These are phyloP conservation scores for Coemansia reversa DNA, from an alignment of 192 early-diverging fungal species.

Conservation along the genomic window DNA sequence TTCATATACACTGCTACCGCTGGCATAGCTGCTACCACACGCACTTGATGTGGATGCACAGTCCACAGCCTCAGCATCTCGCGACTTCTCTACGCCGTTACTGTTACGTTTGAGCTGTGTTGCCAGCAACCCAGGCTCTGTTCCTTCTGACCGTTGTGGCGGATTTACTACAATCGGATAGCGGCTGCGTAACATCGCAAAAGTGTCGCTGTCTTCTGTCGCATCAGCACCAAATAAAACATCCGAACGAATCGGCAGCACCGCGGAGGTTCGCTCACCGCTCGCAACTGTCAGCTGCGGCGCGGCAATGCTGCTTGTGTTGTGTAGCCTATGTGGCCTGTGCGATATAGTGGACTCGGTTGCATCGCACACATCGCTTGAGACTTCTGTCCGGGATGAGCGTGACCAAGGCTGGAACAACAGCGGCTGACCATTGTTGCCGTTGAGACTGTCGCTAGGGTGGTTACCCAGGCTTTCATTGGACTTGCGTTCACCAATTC, in stretches of 20 bases:
- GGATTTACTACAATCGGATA: neutral
- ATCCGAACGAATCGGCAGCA: neutral
- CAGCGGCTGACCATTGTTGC: neutral
- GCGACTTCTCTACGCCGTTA: neutral
- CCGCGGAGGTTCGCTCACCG: neutral
- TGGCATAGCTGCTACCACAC: conserved; percentile 1
- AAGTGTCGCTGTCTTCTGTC: too few species aligned
- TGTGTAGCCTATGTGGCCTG: neutral
- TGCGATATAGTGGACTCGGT: neutral
- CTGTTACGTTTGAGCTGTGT: neutral
- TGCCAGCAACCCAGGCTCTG: neutral
- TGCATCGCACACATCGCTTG: neutral
- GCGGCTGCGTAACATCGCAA: neutral
- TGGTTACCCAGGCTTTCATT: neutral
- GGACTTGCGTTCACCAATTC: neutral
- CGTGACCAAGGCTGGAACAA: neutral
- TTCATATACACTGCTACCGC: conserved; percentile 14
- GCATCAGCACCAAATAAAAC: neutral
- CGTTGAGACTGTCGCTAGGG: neutral
- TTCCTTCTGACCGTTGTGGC: neutral
- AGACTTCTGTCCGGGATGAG: neutral
- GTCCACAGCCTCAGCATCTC: neutral
- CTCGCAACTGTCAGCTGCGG: neutral
- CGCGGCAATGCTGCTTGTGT: neutral
- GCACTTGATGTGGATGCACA: neutral